Conservation (phyloP, 2,329 filamentous ascomycete genomes). For the Sporothrix protearum region DNA sequence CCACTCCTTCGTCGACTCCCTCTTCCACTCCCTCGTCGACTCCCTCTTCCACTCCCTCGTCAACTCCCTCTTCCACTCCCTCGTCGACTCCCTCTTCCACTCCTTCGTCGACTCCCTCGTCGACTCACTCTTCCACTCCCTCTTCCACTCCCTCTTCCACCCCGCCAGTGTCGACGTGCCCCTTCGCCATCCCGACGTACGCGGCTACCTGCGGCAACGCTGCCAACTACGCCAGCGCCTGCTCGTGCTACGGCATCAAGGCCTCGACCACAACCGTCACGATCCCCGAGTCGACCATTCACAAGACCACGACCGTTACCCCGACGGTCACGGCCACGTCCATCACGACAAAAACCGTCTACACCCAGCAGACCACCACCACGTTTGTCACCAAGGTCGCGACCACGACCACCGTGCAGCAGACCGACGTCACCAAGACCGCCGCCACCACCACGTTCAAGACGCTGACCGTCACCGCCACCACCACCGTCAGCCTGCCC, state of each 20-base stretch:
- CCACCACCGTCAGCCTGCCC: not conserved
- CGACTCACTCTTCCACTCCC: not conserved
- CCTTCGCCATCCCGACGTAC: constrained; percentile 25
- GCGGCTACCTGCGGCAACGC: constrained; percentile 30
- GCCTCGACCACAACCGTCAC: constrained; percentile 14
- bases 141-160: not conserved
- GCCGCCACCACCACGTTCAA: not conserved
- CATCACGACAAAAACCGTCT: not conserved
- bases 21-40: not conserved
- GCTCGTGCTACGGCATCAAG: constrained; percentile 33
- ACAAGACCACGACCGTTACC: constrained; percentile 10
- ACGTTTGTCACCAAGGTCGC: not conserved
- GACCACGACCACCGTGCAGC: not conserved
- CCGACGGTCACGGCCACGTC: constrained; percentile 5
- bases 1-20: not conserved
- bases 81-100: not conserved
- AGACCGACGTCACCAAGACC: not conserved
- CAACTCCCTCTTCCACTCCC: not conserved
- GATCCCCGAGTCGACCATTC: not conserved
- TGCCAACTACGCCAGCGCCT: constrained; percentile 31
- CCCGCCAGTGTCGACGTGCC: not conserved
- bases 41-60: not conserved
- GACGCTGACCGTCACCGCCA: not conserved
- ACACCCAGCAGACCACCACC: not conserved
- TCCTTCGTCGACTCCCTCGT: not conserved